Conservation (phyloP, 169 alveolate species). For the Cryptosporidium parvum region DNA sequence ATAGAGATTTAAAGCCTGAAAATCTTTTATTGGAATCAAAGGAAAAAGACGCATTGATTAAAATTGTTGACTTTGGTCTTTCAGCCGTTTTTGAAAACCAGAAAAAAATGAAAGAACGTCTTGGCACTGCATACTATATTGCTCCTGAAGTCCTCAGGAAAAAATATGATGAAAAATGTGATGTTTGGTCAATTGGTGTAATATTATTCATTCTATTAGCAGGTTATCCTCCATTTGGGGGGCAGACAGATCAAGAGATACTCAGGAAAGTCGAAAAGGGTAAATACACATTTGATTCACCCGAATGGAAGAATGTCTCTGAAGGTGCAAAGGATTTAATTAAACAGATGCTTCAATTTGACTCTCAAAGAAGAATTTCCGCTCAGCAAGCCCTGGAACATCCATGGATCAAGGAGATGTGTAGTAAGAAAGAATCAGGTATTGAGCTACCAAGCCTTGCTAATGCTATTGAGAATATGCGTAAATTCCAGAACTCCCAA, state of each 20-base stretch:
- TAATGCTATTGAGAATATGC: constrained; percentile 87
- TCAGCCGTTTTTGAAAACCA: constrained; percentile 82
- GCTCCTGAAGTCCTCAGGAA: constrained; percentile 90
- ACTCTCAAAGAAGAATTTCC: constrained; percentile 88
- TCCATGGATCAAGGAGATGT: constrained; percentile 89
- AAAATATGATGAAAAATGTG: constrained; percentile 91
- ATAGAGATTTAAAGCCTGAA: constrained; percentile 91
- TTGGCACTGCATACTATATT: constrained; percentile 91
- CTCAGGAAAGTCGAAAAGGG: constrained; percentile 90
- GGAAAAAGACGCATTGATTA: constrained; percentile 81
- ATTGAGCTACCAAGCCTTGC: constrained; percentile 82
- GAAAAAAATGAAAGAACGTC: constrained; percentile 82
- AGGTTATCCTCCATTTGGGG: constrained; percentile 93
- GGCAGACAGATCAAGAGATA: constrained; percentile 91
- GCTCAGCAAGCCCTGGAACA: constrained; percentile 93
- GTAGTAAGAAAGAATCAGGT: constrained; percentile 80
- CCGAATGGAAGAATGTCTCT: constrained; percentile 89
- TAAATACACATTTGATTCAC: constrained; percentile 81
- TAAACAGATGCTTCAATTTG: constrained; percentile 87
- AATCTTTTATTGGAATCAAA: constrained; percentile 83
- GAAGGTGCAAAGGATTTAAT: constrained; percentile 93
- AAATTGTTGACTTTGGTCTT: constrained; percentile 92
- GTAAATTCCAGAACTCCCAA: constrained; percentile 86
- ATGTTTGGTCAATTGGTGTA: constrained; percentile 92
- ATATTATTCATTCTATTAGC: constrained; percentile 85